phyloP scores from a whole-genome alignment of 257 asterid species.

The Leptodermis oblonga region DNA sequence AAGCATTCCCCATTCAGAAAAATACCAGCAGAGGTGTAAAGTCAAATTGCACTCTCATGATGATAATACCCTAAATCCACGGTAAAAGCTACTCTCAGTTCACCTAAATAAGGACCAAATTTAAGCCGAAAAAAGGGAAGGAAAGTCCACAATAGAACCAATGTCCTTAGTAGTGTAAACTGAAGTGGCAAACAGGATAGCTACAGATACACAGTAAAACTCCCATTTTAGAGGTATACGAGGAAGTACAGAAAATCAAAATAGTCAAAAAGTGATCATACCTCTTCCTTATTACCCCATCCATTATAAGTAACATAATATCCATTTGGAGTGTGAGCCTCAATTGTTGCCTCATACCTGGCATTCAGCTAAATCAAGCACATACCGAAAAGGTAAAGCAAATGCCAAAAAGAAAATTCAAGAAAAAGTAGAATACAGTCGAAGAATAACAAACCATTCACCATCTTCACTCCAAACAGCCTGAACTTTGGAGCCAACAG shows the following conservation, averaged over 20 bases:
- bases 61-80: not conserved
- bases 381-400: constrained; percentile 37
- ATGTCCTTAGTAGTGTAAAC: not conserved
- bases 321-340: constrained; percentile 78
- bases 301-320: constrained; percentile 67
- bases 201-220: not conserved
- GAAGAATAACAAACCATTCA: constrained; percentile 59
- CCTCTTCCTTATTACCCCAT: constrained; percentile 99
- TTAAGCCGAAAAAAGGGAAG: not conserved
- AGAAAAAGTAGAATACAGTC: constrained; percentile 1
- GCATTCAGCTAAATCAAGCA: constrained; percentile 59
- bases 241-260: not conserved
- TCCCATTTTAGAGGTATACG: not conserved
- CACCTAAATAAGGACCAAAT: not conserved
- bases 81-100: not conserved
- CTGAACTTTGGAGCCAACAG: constrained; percentile 89
- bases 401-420: constrained; percentile 10
- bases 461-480: constrained; percentile 99
- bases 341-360: constrained; percentile 91
- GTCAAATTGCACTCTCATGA: not conserved
- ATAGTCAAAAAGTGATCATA: constrained; percentile 21
- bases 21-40: not conserved
- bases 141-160: not conserved
- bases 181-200: not conserved
- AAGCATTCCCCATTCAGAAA: not conserved